Evolutionary conservation across 2,329 filamentous ascomycete genomes (phyloP).

Genomic region (Sphaceloma murrayae): DNA sequence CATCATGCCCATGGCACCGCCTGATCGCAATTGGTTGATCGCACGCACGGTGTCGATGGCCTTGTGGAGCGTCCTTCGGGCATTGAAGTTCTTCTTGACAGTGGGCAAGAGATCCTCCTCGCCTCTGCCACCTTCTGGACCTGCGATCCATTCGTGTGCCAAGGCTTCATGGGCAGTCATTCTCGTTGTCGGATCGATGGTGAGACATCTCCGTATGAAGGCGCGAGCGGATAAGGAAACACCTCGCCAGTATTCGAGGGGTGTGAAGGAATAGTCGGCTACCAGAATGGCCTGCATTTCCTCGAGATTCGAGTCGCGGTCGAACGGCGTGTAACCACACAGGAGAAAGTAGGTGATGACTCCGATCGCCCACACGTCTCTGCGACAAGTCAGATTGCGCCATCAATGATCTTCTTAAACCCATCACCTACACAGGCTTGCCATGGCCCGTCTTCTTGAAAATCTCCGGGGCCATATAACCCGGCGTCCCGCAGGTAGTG

Average conservation of each 20-base stretch:
- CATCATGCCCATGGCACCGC: conserved; percentile 49
- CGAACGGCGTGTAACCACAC: conserved; percentile 96
- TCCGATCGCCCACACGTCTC: conserved; percentile 93
- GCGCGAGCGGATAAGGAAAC: conserved; percentile 76
- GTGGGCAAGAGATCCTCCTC: conserved; percentile 51
- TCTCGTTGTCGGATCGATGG: conserved; percentile 74
- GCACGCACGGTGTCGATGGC: conserved; percentile 59
- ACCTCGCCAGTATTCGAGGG: conserved; percentile 90
- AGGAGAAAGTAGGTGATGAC: conserved; percentile 98
- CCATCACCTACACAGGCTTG: conserved; percentile 66
- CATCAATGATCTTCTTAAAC: not conserved
- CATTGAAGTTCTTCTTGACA: conserved; percentile 63
- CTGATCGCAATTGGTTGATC: conserved; percentile 57
- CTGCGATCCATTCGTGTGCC: conserved; percentile 55
- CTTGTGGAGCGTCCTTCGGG: conserved; percentile 53
- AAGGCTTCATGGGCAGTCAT: conserved; percentile 81
- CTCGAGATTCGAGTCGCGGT: conserved; percentile 93
- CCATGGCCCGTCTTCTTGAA: conserved; percentile 98
- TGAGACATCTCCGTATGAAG: conserved; percentile 86
- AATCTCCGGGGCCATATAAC: conserved; percentile 98
- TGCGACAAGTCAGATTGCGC: conserved; percentile 25
- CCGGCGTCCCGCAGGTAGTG: conserved; percentile 93
- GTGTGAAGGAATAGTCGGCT: conserved; percentile 92
- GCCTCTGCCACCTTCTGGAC: conserved; percentile 40
- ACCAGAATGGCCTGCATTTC: conserved; percentile 99